Evolutionary conservation across 2,329 filamentous ascomycete genomes (phyloP).

Genomic region (Xylariales sp.): DNA sequence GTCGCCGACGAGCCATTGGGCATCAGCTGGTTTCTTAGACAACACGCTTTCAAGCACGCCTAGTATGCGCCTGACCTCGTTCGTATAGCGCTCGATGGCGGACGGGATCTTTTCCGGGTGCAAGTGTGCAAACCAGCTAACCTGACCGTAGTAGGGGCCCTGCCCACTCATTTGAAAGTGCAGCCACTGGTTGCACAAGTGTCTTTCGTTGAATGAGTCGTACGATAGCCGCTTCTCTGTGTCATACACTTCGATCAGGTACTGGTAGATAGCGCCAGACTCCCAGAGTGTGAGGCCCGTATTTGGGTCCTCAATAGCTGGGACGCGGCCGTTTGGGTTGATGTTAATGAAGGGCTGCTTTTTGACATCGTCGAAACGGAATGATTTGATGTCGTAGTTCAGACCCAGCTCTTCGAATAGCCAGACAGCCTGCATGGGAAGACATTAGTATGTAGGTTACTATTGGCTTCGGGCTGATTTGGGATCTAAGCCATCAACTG

Average conservation of each 20-base stretch:
- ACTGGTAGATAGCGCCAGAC: slow-evolving; percentile 12
- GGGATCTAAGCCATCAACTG: too few relatives aligned
- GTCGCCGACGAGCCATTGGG: slow-evolving; percentile 42
- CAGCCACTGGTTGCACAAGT: slow-evolving; percentile 55
- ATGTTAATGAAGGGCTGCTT: slow-evolving; percentile 15
- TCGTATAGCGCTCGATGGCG: slow-evolving; percentile 48
- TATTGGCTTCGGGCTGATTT: too few relatives aligned
- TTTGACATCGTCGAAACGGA: not conserved
- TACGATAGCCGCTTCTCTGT: slow-evolving; percentile 53
- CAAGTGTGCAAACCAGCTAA: slow-evolving; percentile 34
- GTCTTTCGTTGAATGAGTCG: slow-evolving; percentile 49
- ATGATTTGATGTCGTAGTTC: not conserved
- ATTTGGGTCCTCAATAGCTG: slow-evolving; percentile 16
- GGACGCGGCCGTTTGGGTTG: slow-evolving; percentile 35
- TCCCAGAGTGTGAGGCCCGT: slow-evolving; percentile 2
- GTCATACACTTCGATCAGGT: slow-evolving; percentile 8
- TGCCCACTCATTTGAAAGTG: slow-evolving; percentile 57
- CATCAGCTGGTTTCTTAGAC: slow-evolving; percentile 10
- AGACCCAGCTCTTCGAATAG: not conserved
- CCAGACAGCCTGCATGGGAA: too few relatives aligned
- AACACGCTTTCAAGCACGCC: slow-evolving; percentile 42
- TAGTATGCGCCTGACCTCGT: slow-evolving; percentile 47
- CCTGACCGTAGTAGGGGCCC: slow-evolving; percentile 53
- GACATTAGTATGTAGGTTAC: too few relatives aligned
- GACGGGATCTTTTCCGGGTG: slow-evolving; percentile 45